Percentiles rank a stretch among this genome's conserved stretches.
Evolutionary conservation across 768 basidiomycete genomes (phyloP).

Genomic region (Artomyces pyxidatus): DNA sequence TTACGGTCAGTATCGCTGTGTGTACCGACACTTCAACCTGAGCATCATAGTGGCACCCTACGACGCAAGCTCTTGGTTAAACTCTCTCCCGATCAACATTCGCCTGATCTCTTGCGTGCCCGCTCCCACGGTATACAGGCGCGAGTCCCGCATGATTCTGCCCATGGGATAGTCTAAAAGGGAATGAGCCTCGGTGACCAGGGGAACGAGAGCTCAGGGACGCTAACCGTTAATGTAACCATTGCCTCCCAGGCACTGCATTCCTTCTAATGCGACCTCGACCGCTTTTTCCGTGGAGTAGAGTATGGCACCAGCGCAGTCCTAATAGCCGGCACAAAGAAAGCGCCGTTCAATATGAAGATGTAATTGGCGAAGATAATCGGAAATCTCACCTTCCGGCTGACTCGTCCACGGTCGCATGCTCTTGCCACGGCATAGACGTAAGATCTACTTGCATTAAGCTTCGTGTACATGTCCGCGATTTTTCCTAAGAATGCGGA

Average conservation of each 20-base stretch:
- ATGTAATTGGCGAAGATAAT: background rate
- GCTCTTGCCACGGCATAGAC: constrained; percentile 90
- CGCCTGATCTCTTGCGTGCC: constrained; percentile 93
- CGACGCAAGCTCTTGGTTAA: constrained; percentile 61
- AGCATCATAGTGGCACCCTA: background rate
- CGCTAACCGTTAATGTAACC: constrained; percentile 84
- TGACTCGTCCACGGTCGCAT: constrained; percentile 73
- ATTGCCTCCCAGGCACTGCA: constrained; percentile 93
- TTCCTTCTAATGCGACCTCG: constrained; percentile 83
- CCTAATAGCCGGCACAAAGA: constrained; percentile 36
- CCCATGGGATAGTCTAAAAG: constrained; percentile 82
- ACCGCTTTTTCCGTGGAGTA: constrained; percentile 91
- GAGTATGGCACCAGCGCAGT: constrained; percentile 91
- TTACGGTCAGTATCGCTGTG: background rate
- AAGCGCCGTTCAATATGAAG: background rate
- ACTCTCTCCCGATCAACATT: constrained; percentile 91
- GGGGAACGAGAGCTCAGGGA: background rate
- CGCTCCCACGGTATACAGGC: constrained; percentile 91
- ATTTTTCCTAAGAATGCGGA: constrained; percentile 49
- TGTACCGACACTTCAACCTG: background rate
- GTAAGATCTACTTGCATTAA: constrained; percentile 82
- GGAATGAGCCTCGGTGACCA: background rate
- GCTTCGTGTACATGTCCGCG: constrained; percentile 91
- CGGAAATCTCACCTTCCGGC: constrained; percentile 70
- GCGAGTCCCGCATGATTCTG: constrained; percentile 77